Percentiles rank a stretch among this genome's conserved stretches.
Conservation (phyloP, 108 stramenopile species). For the Licmophora abbreviata region DNA sequence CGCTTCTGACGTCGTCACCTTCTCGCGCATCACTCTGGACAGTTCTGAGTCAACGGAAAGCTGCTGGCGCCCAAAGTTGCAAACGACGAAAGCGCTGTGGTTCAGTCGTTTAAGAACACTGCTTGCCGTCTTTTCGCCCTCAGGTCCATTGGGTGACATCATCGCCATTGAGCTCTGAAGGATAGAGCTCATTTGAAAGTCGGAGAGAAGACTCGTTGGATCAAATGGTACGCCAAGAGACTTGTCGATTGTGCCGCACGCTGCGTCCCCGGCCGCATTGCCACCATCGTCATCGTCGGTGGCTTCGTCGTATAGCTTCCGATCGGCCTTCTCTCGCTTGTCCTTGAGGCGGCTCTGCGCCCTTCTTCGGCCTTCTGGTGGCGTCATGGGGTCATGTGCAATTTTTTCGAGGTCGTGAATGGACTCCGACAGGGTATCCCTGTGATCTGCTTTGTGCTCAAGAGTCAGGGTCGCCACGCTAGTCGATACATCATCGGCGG, state of each 20-base stretch:
- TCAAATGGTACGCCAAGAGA: background rate
- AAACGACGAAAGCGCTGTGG: constrained; percentile 54
- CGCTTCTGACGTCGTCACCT: constrained; percentile 32
- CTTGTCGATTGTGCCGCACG: too few relatives aligned
- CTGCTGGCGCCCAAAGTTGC: constrained; percentile 54
- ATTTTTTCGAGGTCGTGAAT: constrained; percentile 54
- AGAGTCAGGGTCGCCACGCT: constrained; percentile 2
- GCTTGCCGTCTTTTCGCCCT: constrained; percentile 5
- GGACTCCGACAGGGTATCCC: constrained; percentile 19
- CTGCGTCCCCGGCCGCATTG: constrained; percentile 12
- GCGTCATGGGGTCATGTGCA: constrained; percentile 38
- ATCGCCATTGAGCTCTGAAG: constrained; percentile 5
- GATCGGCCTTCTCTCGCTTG: constrained; percentile 64
- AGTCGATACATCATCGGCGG: constrained; percentile 17
- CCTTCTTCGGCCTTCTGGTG: constrained; percentile 51
- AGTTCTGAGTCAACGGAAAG: constrained; percentile 32
- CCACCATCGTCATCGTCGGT: constrained; percentile 31
- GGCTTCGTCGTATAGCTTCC: constrained; percentile 23
- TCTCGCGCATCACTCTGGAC: constrained; percentile 44
- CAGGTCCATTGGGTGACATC: constrained; percentile 2
- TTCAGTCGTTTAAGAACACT: constrained; percentile 28
- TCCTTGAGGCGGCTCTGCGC: constrained; percentile 69
- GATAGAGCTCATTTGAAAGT: constrained; percentile 35
- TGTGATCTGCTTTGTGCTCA: background rate
- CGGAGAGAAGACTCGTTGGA: constrained; percentile 23